Evolutionary conservation across 495 filamentous ascomycete genomes (phyloP).

Genomic region (Astrothelium macrocarpum): DNA sequence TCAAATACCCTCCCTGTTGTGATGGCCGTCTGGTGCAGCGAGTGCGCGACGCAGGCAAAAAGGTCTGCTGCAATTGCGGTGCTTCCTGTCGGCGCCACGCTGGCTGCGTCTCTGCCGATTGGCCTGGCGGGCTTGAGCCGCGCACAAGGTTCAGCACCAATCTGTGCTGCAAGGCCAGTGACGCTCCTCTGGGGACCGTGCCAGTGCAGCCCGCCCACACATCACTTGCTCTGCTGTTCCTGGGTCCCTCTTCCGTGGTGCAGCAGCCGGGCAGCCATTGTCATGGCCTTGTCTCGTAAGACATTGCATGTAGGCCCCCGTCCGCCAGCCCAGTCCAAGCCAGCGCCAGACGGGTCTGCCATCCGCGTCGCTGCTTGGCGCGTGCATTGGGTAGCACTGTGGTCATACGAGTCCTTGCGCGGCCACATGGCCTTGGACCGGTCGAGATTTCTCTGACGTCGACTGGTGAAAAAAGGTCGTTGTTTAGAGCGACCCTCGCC

Average conservation of each 20-base stretch:
- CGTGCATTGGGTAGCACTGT: background rate
- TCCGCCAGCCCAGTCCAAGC: background rate
- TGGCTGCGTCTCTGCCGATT: background rate
- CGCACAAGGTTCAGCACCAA: background rate
- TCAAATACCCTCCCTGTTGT: background rate
- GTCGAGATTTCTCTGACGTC: conserved; percentile 6
- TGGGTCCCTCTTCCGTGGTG: conserved; percentile 3
- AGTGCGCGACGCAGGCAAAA: background rate
- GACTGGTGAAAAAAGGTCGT: background rate
- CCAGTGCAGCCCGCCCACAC: background rate
- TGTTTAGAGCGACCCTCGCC: background rate
- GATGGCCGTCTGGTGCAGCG: background rate
- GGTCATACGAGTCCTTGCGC: background rate
- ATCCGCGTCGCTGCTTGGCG: background rate
- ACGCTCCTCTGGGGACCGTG: background rate
- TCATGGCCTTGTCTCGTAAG: background rate
- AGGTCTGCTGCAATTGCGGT: background rate
- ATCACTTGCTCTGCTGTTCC: background rate
- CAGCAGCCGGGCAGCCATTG: background rate
- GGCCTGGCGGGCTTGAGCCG: background rate
- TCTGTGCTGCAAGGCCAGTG: background rate
- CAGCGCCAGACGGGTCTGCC: background rate
- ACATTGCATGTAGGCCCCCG: background rate
- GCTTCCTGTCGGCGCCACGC: background rate
- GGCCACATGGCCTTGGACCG: conserved; percentile 7